Conservation (phyloP, 2,329 filamentous ascomycete species). For the Colletotrichum ledebouriae region DNA sequence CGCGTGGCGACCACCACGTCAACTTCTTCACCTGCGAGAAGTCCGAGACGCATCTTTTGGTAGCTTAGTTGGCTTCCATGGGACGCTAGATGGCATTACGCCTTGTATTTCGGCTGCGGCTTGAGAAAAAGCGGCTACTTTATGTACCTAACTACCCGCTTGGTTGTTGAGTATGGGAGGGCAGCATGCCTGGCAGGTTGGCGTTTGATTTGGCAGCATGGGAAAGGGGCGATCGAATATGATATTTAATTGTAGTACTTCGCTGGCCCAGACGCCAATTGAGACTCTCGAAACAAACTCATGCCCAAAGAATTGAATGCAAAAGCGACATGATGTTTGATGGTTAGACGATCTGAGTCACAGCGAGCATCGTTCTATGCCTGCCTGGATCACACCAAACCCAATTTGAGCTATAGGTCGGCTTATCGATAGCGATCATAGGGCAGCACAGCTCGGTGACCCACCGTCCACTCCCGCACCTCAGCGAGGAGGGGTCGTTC, state of each 20-base stretch:
- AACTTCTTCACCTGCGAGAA: slow-evolving; percentile 85
- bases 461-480: not conserved
- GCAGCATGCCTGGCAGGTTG: slow-evolving; percentile 34
- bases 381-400: not conserved
- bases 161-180: slow-evolving; percentile 27
- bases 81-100: not conserved
- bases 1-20: slow-evolving; percentile 88
- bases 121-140: slow-evolving; percentile 11
- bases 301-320: not conserved
- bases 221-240: slow-evolving; percentile 17
- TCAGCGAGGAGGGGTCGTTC: slow-evolving; percentile 35
- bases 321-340: not conserved
- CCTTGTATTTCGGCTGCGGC: slow-evolving; percentile 20
- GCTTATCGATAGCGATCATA: slow-evolving; percentile 23
- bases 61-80: slow-evolving; percentile 28
- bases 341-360: not conserved
- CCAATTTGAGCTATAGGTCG: not conserved
- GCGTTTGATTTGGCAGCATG: slow-evolving; percentile 35
- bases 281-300: slow-evolving; percentile 24
- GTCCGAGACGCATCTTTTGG: slow-evolving; percentile 49
- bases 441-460: slow-evolving; percentile 12
- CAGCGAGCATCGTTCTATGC: not conserved
- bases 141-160: slow-evolving; percentile 35
- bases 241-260: slow-evolving; percentile 18
- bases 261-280: slow-evolving; percentile 19